Conservation (phyloP, 2,329 filamentous ascomycete species). For the Lachnellula hyalina region DNA sequence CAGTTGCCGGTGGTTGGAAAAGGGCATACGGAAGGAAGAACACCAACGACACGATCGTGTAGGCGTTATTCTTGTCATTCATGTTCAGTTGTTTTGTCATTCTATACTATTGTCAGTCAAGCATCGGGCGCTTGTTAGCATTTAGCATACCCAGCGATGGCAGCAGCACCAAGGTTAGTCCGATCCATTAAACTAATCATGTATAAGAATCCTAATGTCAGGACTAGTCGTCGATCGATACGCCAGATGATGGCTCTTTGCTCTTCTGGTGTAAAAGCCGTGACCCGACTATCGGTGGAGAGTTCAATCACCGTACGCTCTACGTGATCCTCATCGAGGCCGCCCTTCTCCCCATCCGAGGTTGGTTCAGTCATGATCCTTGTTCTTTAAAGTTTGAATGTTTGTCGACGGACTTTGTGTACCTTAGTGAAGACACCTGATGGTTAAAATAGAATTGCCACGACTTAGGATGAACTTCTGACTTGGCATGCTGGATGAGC, state of each 20-base stretch:
- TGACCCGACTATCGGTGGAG: slow-evolving; percentile 15
- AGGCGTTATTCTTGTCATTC: slow-evolving; percentile 9
- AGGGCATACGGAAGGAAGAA: slow-evolving; percentile 71
- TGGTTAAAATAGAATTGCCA: too few relatives aligned
- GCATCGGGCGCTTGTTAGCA: neutral
- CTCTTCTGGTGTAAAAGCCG: slow-evolving; percentile 51
- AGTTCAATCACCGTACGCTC: slow-evolving; percentile 9
- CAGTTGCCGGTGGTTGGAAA: slow-evolving; percentile 66
- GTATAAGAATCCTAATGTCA: slow-evolving; percentile 62
- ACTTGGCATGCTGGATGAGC: too few relatives aligned
- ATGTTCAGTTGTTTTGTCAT: slow-evolving; percentile 18
- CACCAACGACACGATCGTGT: slow-evolving; percentile 61
- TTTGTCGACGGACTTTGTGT: too few relatives aligned
- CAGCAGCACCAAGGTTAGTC: slow-evolving; percentile 68
- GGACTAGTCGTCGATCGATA: slow-evolving; percentile 61
- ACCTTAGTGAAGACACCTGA: too few relatives aligned
- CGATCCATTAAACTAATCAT: slow-evolving; percentile 74
- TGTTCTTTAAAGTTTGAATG: neutral
- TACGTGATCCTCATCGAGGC: slow-evolving; percentile 8
- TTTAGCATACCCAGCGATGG: slow-evolving; percentile 57
- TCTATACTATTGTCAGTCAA: slow-evolving; percentile 6
- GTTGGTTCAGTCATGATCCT: neutral
- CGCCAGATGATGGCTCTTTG: slow-evolving; percentile 62
- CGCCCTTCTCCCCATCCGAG: slow-evolving; percentile 7
- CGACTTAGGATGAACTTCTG: too few relatives aligned